Conservation (phyloP, 2,329 filamentous ascomycete species). For the Scedosporium apiospermum region DNA sequence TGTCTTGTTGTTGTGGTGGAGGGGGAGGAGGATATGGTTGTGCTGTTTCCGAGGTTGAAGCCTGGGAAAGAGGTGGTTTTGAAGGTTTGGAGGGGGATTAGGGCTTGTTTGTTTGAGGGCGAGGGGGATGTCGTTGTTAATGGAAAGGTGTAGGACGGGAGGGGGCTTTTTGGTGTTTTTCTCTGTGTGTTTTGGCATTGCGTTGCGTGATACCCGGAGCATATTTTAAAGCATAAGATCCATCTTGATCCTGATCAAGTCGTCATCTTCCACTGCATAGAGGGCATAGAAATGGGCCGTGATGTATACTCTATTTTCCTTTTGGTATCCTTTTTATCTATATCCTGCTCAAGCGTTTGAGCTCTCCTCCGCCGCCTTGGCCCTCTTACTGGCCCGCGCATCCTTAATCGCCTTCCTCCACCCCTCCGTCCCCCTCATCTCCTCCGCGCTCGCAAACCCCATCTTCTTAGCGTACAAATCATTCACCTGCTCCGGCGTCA, state of each 20-base stretch:
- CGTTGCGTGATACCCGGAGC: background rate
- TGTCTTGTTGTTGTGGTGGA: conserved; percentile 87
- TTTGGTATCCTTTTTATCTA: conserved; percentile 6
- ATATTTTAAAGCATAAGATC: background rate
- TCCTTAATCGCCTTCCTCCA: conserved; percentile 15
- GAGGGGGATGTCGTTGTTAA: conserved; percentile 31
- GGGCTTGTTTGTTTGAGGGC: conserved; percentile 65
- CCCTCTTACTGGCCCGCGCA: conserved; percentile 13
- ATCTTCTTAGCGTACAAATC: conserved; percentile 52
- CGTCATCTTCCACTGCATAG: too few relatives aligned
- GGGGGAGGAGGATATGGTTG: conserved; percentile 77
- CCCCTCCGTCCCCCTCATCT: conserved; percentile 28
- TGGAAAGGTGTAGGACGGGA: background rate
- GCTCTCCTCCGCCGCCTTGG: conserved; percentile 15
- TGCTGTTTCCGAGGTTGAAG: conserved; percentile 82
- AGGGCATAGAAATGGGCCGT: too few relatives aligned
- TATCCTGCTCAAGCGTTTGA: conserved; percentile 7
- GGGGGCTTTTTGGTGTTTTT: background rate
- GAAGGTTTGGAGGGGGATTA: conserved; percentile 79
- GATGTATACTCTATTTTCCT: too few relatives aligned
- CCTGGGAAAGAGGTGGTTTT: conserved; percentile 70
- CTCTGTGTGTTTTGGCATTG: background rate
- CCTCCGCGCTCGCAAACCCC: conserved; percentile 44
- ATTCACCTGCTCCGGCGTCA: conserved; percentile 45
- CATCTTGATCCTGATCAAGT: background rate